phyloP scores from a whole-genome alignment of 495 filamentous ascomycete species.

The Lentithecium fluviatile region DNA sequence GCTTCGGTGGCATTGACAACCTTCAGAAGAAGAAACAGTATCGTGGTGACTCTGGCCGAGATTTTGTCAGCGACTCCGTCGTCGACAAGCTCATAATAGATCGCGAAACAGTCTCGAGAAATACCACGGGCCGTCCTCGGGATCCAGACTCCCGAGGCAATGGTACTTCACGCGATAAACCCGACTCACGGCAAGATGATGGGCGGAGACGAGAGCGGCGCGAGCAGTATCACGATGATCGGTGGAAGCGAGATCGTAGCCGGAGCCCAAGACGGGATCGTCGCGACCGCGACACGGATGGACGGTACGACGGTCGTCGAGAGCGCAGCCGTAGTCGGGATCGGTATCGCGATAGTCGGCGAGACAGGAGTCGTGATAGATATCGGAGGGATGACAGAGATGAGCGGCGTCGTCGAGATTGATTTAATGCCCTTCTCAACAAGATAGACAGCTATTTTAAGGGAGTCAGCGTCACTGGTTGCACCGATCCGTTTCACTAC shows the following conservation, averaged over 20 bases:
- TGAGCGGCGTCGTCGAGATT: constrained; percentile 23
- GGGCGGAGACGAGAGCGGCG: constrained; percentile 27
- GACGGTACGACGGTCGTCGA: constrained; percentile 26
- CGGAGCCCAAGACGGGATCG: constrained; percentile 50
- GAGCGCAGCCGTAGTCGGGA: constrained; percentile 31
- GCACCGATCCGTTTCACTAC: too few relatives aligned
- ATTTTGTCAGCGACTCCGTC: constrained; percentile 16
- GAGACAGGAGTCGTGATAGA: constrained; percentile 36
- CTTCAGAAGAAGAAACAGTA: constrained; percentile 92
- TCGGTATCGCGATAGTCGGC: constrained; percentile 25
- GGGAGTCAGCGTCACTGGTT: too few relatives aligned
- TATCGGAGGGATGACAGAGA: constrained; percentile 33
- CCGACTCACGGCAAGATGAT: constrained; percentile 3
- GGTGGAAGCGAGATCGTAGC: constrained; percentile 44
- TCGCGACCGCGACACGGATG: constrained; percentile 33
- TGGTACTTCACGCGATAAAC: constrained; percentile 3
- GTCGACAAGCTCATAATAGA: constrained; percentile 81
- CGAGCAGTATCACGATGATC: constrained; percentile 41
- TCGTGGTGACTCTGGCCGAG: constrained; percentile 53
- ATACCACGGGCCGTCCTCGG: neutral
- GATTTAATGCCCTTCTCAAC: neutral
- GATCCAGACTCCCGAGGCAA: neutral
- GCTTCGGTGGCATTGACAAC: constrained; percentile 83
- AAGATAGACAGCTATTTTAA: too few relatives aligned
- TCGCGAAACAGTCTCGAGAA: constrained; percentile 50